A percentile compares a stretch with the other conserved stretches of the same genome.
Evolutionary conservation across 2,329 filamentous ascomycete genomes (phyloP).

Genomic region (Tricladium varicosporioides): DNA sequence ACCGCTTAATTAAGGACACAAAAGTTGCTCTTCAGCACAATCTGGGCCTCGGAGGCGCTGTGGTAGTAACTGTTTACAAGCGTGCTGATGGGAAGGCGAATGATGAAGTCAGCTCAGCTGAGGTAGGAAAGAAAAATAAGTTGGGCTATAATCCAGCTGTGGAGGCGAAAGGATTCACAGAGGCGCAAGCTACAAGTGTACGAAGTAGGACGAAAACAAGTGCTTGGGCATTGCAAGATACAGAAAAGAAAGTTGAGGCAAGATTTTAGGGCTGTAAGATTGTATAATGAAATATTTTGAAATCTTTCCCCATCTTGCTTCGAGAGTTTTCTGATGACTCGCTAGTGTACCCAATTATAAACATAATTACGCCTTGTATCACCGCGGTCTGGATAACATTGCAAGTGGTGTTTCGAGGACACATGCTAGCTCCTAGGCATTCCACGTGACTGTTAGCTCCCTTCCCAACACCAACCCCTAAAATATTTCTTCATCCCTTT

Average conservation of each 20-base stretch:
- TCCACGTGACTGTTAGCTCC: no score
- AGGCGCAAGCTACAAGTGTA: slow-evolving; percentile 67
- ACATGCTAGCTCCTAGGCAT: no score
- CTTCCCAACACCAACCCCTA: slow-evolving; percentile 21
- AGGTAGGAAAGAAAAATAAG: slow-evolving; percentile 63
- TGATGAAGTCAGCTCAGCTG: slow-evolving; percentile 58
- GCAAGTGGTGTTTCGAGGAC: no score
- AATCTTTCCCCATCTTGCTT: no score
- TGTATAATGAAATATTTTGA: background rate
- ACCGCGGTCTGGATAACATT: no score
- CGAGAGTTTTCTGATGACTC: no score
- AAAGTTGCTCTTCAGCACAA: slow-evolving; percentile 85
- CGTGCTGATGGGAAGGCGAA: slow-evolving; percentile 74
- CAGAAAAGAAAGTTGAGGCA: slow-evolving; percentile 68
- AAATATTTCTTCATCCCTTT: slow-evolving; percentile 18
- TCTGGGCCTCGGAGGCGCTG: slow-evolving; percentile 85
- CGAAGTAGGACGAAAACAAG: slow-evolving; percentile 64
- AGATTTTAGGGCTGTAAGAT: slow-evolving; percentile 49
- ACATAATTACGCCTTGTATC: no score
- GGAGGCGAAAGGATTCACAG: slow-evolving; percentile 84
- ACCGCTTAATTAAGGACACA: slow-evolving; percentile 69
- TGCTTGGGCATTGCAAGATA: slow-evolving; percentile 78
- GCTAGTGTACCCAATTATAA: no score
- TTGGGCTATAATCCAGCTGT: slow-evolving; percentile 92
- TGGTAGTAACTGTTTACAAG: slow-evolving; percentile 85